A percentile compares a stretch with the other conserved stretches of the same genome.
These are phyloP conservation scores for Chaetomium tenue DNA, from an alignment of 495 filamentous ascomycete genomes.

Conservation along the genomic window DNA sequence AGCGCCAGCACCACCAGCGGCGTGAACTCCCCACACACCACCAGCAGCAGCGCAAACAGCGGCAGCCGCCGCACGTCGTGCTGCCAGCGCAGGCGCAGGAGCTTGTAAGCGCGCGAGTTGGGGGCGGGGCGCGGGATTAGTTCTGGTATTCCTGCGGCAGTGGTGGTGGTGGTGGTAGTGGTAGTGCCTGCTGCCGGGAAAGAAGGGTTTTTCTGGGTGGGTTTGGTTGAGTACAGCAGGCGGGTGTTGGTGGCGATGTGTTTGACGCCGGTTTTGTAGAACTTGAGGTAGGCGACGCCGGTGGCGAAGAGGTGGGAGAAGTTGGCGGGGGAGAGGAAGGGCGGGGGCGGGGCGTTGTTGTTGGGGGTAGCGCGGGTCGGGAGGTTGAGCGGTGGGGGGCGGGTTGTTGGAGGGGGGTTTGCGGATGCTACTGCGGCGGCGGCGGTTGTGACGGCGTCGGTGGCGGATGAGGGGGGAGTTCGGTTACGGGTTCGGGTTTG, in stretches of 20 bases:
- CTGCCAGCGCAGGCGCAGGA: constrained; percentile 38
- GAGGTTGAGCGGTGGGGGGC: constrained; percentile 57
- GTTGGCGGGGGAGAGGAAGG: constrained; percentile 29
- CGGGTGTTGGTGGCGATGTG: constrained; percentile 59
- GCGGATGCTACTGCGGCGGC: constrained; percentile 27
- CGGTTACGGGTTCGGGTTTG: neutral
- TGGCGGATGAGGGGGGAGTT: neutral
- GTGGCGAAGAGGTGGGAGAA: constrained; percentile 48
- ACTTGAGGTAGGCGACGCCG: constrained; percentile 63
- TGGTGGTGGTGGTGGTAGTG: neutral
- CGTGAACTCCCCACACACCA: constrained; percentile 81
- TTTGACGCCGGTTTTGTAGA: constrained; percentile 84
- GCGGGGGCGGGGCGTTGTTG: neutral
- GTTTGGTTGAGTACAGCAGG: constrained; percentile 23
- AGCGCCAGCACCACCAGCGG: constrained; percentile 70
- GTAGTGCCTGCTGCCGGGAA: too few relatives aligned
- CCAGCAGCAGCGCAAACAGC: constrained; percentile 66
- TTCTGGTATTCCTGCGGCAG: neutral
- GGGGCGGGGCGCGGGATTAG: neutral
- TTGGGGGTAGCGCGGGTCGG: constrained; percentile 38
- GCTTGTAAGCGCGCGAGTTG: constrained; percentile 29
- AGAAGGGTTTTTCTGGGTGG: neutral
- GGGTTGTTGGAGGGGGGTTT: constrained; percentile 60
- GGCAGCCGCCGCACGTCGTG: constrained; percentile 75
- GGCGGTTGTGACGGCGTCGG: constrained; percentile 12